Evolutionary conservation across 495 filamentous ascomycete species (phyloP).

Genomic region (Penicillium lividum): DNA sequence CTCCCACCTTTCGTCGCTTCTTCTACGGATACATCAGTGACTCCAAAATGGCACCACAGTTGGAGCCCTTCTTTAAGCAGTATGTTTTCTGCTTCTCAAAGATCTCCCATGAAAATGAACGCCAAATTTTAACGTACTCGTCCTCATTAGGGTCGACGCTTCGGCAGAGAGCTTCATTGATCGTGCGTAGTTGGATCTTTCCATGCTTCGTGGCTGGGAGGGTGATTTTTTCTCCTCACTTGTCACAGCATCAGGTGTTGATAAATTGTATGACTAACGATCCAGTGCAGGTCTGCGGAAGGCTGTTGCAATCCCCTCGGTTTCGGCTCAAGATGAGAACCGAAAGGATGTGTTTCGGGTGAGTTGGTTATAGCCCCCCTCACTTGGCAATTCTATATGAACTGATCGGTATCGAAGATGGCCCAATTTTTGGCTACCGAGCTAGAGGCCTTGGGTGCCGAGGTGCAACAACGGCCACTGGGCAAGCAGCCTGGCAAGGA

Average conservation of each 20-base stretch:
- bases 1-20: constrained; percentile 30
- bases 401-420: constrained; percentile 60
- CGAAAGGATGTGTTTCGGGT: constrained; percentile 82
- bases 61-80: constrained; percentile 84
- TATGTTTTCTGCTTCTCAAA: constrained; percentile 31
- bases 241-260: background rate
- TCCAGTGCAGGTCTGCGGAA: constrained; percentile 63
- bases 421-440: constrained; percentile 84
- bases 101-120: background rate
- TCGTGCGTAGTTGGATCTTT: constrained; percentile 47
- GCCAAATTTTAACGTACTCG: constrained; percentile 6
- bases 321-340: constrained; percentile 87
- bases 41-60: constrained; percentile 76
- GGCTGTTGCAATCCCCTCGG: constrained; percentile 93
- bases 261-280: constrained; percentile 2
- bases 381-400: background rate
- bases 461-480: constrained; percentile 77
- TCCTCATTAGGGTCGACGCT: constrained; percentile 64
- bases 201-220: constrained; percentile 3
- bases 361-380: constrained; percentile 13
- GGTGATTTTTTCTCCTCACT: background rate
- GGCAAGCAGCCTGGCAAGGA: constrained; percentile 90
- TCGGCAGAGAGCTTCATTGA: constrained; percentile 85
- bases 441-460: constrained; percentile 78
- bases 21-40: constrained; percentile 50